Percentiles rank a stretch among this genome's conserved stretches.
Evolutionary conservation across 2,329 filamentous ascomycete genomes (phyloP).

Genomic region (Cryoendolithus antarcticus): DNA sequence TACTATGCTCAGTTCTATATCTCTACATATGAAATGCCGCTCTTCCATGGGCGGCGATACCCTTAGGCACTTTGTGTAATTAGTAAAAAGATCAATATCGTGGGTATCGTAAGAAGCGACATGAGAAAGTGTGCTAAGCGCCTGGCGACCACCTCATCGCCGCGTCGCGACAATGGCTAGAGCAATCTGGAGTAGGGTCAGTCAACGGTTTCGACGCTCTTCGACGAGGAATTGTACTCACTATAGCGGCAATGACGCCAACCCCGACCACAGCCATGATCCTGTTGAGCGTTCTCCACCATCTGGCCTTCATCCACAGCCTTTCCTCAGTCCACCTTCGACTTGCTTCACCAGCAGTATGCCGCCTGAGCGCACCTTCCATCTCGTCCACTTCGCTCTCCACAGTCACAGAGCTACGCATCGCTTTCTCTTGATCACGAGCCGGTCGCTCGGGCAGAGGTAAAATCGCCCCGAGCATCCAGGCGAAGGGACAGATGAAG

Average conservation of each 20-base stretch:
- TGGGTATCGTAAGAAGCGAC: slow-evolving; percentile 2
- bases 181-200: slow-evolving; percentile 16
- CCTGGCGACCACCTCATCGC: slow-evolving; percentile 3
- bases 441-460: slow-evolving; percentile 20
- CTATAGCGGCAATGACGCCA: slow-evolving; percentile 22
- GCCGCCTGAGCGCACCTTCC: slow-evolving; percentile 16
- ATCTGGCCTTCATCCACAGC: slow-evolving; percentile 21
- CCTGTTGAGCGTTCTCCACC: slow-evolving; percentile 26
- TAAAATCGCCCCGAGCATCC: slow-evolving; percentile 24
- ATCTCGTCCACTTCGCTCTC: slow-evolving; percentile 18
- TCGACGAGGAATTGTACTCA: slow-evolving; percentile 11
- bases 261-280: slow-evolving; percentile 26
- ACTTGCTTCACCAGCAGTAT: slow-evolving; percentile 18
- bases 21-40: no score
- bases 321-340: slow-evolving; percentile 21
- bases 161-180: slow-evolving; percentile 21
- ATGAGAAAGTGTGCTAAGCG: not conserved
- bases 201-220: not conserved
- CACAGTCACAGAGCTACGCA: not conserved
- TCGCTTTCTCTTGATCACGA: slow-evolving; percentile 11
- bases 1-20: no score
- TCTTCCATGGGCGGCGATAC: no score
- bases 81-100: not conserved
- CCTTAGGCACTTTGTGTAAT: no score
- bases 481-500: slow-evolving; percentile 23